Conservation (phyloP, 1,284 basidiomycete species). For the Trichosporon sp. region DNA sequence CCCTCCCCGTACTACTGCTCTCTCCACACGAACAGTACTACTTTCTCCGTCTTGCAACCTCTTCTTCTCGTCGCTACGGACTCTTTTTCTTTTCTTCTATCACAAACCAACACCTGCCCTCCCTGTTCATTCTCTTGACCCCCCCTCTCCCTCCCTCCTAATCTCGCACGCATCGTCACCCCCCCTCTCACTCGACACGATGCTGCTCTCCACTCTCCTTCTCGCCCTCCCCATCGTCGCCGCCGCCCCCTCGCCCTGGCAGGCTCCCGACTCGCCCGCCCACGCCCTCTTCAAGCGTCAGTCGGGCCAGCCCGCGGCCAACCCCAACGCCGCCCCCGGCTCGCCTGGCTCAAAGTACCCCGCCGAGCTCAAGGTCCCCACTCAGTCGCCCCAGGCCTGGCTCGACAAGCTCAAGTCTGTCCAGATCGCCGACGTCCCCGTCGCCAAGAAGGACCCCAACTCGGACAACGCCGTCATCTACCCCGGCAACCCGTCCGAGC, state of each 20-base stretch:
- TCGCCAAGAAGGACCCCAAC: slow-evolving; percentile 15
- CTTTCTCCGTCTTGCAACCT: no score
- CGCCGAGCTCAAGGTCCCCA: slow-evolving; percentile 23
- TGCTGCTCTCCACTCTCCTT: background rate
- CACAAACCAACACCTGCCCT: no score
- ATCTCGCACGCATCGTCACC: background rate
- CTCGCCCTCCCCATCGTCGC: background rate
- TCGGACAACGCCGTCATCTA: slow-evolving; percentile 6
- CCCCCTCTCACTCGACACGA: background rate
- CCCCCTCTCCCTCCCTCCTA: background rate
- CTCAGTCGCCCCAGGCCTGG: slow-evolving; percentile 35
- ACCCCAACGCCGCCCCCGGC: background rate
- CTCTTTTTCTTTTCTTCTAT: background rate
- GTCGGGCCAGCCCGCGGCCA: background rate
- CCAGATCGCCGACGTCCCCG: slow-evolving; percentile 25
- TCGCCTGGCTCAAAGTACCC: slow-evolving; percentile 28
- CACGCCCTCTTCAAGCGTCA: slow-evolving; percentile 2
- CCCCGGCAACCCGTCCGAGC: background rate
- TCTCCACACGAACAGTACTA: no score
- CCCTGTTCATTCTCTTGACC: background rate
- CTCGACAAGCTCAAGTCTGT: slow-evolving; percentile 32
- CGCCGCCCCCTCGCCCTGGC: background rate
- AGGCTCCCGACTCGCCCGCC: background rate
- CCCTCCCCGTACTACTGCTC: no score
- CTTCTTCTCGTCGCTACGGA: background rate